These are phyloP conservation scores for Poa pratensis DNA, from an alignment of 176 grass and related monocot genomes.

Conservation along the genomic window DNA sequence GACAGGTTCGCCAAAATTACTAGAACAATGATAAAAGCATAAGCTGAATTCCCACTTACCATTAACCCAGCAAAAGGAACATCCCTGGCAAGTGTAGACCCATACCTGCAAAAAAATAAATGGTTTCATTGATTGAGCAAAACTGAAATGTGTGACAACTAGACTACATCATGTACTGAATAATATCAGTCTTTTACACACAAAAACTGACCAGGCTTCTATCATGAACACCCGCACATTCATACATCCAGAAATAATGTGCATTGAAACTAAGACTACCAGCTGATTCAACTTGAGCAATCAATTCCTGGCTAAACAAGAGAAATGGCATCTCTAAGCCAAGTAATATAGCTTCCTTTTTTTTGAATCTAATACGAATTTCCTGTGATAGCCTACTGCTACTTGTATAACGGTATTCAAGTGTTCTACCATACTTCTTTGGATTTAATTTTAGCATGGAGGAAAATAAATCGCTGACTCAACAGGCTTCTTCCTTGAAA, in stretches of 20 bases:
- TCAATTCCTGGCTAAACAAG: not conserved
- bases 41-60: conserved; percentile 55
- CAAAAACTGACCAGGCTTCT: conserved; percentile 8
- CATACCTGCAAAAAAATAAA: conserved; percentile 64
- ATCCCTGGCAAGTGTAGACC: conserved; percentile 98
- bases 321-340: not conserved
- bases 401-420: not conserved
- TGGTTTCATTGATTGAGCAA: conserved; percentile 27
- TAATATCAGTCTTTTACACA: conserved; percentile 17
- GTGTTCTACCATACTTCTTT: not conserved
- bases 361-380: not conserved
- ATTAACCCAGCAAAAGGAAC: conserved; percentile 97
- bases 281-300: not conserved
- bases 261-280: conserved; percentile 22
- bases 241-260: not conserved
- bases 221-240: not conserved
- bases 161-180: conserved; percentile 29
- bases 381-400: not conserved
- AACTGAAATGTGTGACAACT: conserved; percentile 22
- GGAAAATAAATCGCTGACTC: not conserved
- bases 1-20: conserved; percentile 25
- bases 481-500: conserved; percentile 4
- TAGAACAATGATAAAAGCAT: conserved; percentile 26
- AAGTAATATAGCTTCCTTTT: not conserved
- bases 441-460: not conserved